Evolutionary conservation across 2,329 filamentous ascomycete species (phyloP).

Genomic region (Aspergillus sp.): DNA sequence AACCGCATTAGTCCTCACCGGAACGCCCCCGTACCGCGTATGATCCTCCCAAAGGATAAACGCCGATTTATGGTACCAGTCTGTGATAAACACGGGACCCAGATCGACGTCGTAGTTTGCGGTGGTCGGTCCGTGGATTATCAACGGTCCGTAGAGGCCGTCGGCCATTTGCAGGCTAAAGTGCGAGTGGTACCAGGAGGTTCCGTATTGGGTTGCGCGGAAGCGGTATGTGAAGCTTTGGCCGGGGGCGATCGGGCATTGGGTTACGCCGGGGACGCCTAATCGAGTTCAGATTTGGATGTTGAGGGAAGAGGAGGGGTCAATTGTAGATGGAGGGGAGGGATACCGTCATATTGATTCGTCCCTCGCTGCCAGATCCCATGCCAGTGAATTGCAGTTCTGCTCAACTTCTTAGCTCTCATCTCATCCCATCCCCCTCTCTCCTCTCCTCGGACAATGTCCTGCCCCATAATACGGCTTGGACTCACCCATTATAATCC

Average conservation of each 20-base stretch:
- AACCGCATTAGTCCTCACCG: too few species aligned
- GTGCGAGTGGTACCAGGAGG: slow-evolving; percentile 35
- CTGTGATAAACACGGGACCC: background rate
- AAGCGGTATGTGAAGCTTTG: slow-evolving; percentile 38
- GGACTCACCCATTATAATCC: background rate
- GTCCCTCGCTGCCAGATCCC: background rate
- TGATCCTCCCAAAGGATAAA: background rate
- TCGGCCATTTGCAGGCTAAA: slow-evolving; percentile 44
- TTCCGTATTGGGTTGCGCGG: slow-evolving; percentile 39
- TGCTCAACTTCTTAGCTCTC: background rate
- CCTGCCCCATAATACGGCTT: too few species aligned
- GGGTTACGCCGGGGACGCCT: background rate
- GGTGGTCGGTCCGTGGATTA: background rate
- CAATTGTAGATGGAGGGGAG: background rate
- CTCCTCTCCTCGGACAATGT: background rate
- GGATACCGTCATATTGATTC: background rate
- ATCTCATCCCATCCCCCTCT: too few species aligned
- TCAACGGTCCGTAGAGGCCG: slow-evolving; percentile 63
- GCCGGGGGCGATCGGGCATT: slow-evolving; percentile 32
- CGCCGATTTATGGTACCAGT: background rate
- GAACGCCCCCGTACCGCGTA: too few species aligned
- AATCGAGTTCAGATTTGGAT: background rate
- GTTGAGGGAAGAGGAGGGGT: background rate
- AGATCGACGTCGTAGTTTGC: background rate
- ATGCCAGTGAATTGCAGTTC: background rate